Evolutionary conservation across 1,284 basidiomycete genomes (phyloP), one percentile per base, ranked within the genome.

Genomic region (Amylostereum areolatum): DNA sequence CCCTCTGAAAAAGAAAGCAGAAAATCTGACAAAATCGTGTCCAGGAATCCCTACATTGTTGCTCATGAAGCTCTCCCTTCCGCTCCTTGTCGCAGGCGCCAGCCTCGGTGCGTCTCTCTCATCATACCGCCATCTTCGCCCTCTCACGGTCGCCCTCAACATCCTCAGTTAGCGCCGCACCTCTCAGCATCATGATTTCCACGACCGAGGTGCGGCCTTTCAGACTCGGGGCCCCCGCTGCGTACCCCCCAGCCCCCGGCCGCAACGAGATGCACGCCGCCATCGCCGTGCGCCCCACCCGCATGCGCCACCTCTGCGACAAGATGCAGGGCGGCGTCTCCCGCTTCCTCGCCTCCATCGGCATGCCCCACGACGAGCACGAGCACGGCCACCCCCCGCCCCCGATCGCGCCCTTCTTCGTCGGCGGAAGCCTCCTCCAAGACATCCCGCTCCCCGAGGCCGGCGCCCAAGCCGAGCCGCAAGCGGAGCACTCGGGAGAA

Each of bases 121-220:
- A n/a, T 31, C 4, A 1, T 3, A n/a, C 24, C 5, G 24, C 11
- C 39, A 37, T 46, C 27, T 8, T 46, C 4, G 66, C 24, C 59
- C 63, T 12, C 54, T 68, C 10, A 46, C 66, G 8, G 49, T 67
- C 25, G 57, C 65, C 35, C 40, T 44, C 41, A n/a, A n/a, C n/a
- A n/a, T 24, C 49, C 30, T 40, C 53, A 59, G 70, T 50, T 57
- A 58, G 59, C 36, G 71, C 71, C 11, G 67, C 59, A 31, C 71
- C 73, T 18, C 52, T 70, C 49, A 62, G 67, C 45, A 59, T 73
- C 12, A 59, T 67, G 48, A 60, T 64, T 6, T 55, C 57, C 6
- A 28, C 57, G 28, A 58, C 48, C 30, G 63, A 62, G n/a, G 48
- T 66, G n/a, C 57, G 64, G 24, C 50, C 62, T 33, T 50, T 62